Conservation (phyloP, 495 filamentous ascomycete genomes). For the Neurospora intermedia region DNA sequence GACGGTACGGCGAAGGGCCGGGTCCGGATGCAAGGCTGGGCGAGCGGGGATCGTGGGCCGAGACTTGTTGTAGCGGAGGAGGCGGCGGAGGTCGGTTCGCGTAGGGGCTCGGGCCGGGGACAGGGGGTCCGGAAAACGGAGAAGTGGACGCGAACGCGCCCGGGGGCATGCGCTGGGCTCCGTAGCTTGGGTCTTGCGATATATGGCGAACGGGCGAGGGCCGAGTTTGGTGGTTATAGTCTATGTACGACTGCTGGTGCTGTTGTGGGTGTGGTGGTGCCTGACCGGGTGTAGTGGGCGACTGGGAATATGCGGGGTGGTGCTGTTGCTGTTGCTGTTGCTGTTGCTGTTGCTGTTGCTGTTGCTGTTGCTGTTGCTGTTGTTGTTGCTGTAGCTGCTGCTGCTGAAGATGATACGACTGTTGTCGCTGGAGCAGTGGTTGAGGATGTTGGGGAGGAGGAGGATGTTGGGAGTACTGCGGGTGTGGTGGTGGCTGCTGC, state of each 20-base stretch:
- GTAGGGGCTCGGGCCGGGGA: conserved; percentile 23
- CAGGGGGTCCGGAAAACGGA: conserved; percentile 24
- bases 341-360: conserved; percentile 10
- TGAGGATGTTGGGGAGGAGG: conserved; percentile 8
- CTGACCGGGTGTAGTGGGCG: conserved; percentile 37
- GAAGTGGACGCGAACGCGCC: conserved; percentile 26
- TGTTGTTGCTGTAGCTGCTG: conserved; percentile 15
- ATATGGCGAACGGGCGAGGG: conserved; percentile 30
- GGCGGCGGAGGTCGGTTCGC: conserved; percentile 34
- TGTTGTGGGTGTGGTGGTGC: conserved; percentile 6
- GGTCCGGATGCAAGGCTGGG: conserved; percentile 35
- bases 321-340: conserved; percentile 17
- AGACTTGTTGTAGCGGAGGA: conserved; percentile 40
- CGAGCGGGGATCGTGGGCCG: conserved; percentile 39
- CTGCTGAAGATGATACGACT: conserved; percentile 13
- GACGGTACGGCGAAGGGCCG: conserved; percentile 43
- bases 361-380: conserved; percentile 7
- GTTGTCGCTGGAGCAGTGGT: conserved; percentile 1
- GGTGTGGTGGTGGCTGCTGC: conserved; percentile 6
- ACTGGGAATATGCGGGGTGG: conserved; percentile 5
- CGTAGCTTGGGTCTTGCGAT: conserved; percentile 27
- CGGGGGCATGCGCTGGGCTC: conserved; percentile 11
- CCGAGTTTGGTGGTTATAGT: conserved; percentile 32
- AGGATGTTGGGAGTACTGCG: conserved; percentile 11
- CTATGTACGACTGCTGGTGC: conserved; percentile 34